phyloP scores from a whole-genome alignment of 768 basidiomycete genomes.

The Pulveroboletus sp. region DNA sequence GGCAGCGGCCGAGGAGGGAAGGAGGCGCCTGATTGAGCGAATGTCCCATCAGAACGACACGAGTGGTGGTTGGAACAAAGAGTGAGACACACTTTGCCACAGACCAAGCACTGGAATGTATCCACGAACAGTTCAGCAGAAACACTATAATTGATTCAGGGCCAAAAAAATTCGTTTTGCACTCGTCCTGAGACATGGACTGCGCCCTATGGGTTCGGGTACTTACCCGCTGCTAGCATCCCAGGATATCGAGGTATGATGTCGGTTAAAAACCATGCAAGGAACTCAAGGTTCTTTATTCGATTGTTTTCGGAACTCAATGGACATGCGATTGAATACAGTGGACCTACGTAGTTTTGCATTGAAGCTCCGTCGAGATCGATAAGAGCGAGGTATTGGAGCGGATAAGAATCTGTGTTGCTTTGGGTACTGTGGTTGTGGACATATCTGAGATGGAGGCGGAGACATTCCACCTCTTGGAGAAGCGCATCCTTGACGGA shows the following conservation, averaged over 20 bases:
- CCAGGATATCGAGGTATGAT: constrained; percentile 70
- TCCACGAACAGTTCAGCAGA: constrained; percentile 71
- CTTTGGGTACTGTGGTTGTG: constrained; percentile 32
- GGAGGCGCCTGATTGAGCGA: constrained; percentile 44
- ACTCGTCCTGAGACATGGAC: background rate
- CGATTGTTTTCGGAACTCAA: constrained; percentile 6
- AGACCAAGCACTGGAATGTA: constrained; percentile 64
- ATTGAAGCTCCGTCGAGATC: constrained; percentile 57
- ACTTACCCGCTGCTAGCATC: constrained; percentile 65
- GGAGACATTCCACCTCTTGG: constrained; percentile 52
- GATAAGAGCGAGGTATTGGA: constrained; percentile 68
- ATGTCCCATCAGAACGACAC: constrained; percentile 6
- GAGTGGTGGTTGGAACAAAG: constrained; percentile 3
- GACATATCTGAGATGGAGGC: constrained; percentile 50
- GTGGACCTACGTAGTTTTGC: constrained; percentile 49
- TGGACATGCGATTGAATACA: constrained; percentile 3
- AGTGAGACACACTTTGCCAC: constrained; percentile 51
- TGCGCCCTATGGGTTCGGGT: constrained; percentile 6
- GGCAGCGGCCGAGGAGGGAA: constrained; percentile 56
- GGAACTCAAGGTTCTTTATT: constrained; percentile 53
- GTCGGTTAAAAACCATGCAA: constrained; percentile 63
- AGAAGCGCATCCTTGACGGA: constrained; percentile 42
- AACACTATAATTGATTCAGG: constrained; percentile 45
- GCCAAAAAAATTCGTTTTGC: constrained; percentile 2
- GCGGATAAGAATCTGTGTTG: constrained; percentile 34